phyloP scores from a whole-genome alignment of 805 yeast species.

The Saccharomycopsis fodiens region DNA sequence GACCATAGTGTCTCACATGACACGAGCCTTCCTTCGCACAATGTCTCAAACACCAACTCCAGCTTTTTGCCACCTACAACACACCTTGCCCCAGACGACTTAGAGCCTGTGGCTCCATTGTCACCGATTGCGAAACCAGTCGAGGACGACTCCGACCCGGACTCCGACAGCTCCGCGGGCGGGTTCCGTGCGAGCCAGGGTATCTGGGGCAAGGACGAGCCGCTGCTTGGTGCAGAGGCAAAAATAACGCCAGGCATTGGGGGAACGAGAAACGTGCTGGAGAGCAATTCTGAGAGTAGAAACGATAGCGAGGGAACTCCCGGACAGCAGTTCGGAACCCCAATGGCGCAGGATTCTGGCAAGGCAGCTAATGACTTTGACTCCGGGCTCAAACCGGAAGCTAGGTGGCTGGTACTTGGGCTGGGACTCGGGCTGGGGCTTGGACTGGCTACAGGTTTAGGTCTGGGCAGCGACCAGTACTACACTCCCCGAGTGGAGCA shows the following conservation, averaged over 20 bases:
- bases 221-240: too few relatives aligned
- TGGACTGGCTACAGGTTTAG: neutral
- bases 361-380: neutral
- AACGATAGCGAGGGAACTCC: too few relatives aligned
- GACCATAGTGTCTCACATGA: too few relatives aligned
- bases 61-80: neutral
- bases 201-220: neutral
- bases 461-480: neutral
- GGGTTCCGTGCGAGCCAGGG: constrained; percentile 8
- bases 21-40: neutral
- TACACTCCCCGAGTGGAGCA: too few relatives aligned
- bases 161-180: neutral
- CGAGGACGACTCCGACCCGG: neutral
- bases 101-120: constrained; percentile 1
- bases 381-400: too few relatives aligned
- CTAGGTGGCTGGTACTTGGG: too few relatives aligned
- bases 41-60: too few relatives aligned
- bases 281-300: too few relatives aligned
- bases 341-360: neutral
- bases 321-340: neutral
- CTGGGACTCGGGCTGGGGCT: neutral
- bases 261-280: neutral
- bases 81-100: neutral
- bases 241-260: too few relatives aligned
- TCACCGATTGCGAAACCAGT: neutral